These are phyloP conservation scores for Hypomontagnella monticulosa DNA, from an alignment of 495 filamentous ascomycete genomes.

Conservation along the genomic window DNA sequence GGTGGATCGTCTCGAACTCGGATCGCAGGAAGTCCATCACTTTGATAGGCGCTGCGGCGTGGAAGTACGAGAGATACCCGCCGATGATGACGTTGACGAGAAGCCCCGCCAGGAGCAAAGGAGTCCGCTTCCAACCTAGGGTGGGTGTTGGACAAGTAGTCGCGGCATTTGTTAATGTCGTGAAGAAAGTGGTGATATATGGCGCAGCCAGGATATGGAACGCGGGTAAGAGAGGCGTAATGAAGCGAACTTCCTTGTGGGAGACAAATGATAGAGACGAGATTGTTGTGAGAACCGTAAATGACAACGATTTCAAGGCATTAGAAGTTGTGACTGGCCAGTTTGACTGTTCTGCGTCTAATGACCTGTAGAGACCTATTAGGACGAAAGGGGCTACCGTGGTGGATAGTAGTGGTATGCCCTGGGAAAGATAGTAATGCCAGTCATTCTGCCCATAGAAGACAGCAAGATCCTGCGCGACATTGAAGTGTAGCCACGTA, in stretches of 20 bases:
- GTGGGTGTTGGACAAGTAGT: slow-evolving; percentile 25
- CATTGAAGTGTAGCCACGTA: slow-evolving; percentile 91
- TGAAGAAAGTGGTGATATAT: slow-evolving; percentile 72
- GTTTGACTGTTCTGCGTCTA: slow-evolving; percentile 43
- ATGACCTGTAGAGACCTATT: slow-evolving; percentile 67
- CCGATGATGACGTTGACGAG: slow-evolving; percentile 75
- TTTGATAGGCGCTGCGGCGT: slow-evolving; percentile 79
- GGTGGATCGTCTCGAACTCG: slow-evolving; percentile 68
- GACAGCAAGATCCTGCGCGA: slow-evolving; percentile 82
- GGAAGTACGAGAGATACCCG: slow-evolving; percentile 75
- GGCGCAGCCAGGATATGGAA: slow-evolving; percentile 83
- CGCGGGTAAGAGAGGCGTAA: slow-evolving; percentile 89
- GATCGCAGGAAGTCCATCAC: slow-evolving; percentile 77
- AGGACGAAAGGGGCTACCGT: slow-evolving; percentile 81
- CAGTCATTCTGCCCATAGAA: slow-evolving; percentile 94
- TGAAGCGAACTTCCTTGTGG: slow-evolving; percentile 98
- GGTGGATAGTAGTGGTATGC: slow-evolving; percentile 85
- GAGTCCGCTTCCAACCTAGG: slow-evolving; percentile 55
- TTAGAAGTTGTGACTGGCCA: slow-evolving; percentile 52
- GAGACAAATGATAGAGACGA: slow-evolving; percentile 77
- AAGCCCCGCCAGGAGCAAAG: slow-evolving; percentile 67
- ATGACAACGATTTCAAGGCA: slow-evolving; percentile 66
- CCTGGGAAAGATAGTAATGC: slow-evolving; percentile 94
- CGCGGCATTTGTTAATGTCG: slow-evolving; percentile 38
- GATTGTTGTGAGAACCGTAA: slow-evolving; percentile 68